Evolutionary conservation across 2,329 filamentous ascomycete species (phyloP).

Genomic region (Beauveria sp.): DNA sequence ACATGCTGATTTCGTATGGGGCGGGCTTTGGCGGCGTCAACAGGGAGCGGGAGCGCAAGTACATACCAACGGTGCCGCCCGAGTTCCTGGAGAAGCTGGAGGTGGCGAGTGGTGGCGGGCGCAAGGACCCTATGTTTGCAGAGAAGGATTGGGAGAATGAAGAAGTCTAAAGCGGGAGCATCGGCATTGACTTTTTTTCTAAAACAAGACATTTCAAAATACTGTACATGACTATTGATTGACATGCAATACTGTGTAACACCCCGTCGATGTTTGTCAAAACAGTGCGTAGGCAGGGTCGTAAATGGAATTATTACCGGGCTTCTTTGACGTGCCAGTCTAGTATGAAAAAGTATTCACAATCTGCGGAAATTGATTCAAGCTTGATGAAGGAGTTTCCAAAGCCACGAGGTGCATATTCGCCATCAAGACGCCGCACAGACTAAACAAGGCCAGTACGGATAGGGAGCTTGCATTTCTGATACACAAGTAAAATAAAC

Average conservation of each 20-base stretch:
- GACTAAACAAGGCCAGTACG: too few relatives aligned
- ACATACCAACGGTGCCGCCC: slow-evolving; percentile 88
- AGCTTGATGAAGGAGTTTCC: too few relatives aligned
- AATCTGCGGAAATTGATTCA: too few relatives aligned
- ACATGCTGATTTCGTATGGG: slow-evolving; percentile 94
- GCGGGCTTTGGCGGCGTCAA: slow-evolving; percentile 92
- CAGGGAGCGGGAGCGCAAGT: slow-evolving; percentile 84
- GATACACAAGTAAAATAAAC: too few relatives aligned
- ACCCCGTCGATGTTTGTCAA: too few relatives aligned
- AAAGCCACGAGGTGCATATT: too few relatives aligned
- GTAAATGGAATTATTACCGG: too few relatives aligned
- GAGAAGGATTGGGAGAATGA: slow-evolving; percentile 63
- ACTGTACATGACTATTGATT: neutral
- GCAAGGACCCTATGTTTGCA: slow-evolving; percentile 49
- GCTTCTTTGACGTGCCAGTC: too few relatives aligned
- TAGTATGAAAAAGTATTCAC: too few relatives aligned
- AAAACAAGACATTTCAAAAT: neutral
- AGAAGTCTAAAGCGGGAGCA: slow-evolving; percentile 35
- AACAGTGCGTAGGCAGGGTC: too few relatives aligned
- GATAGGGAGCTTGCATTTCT: too few relatives aligned
- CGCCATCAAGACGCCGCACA: too few relatives aligned
- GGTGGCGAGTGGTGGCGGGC: slow-evolving; percentile 35
- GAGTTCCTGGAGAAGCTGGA: slow-evolving; percentile 90
- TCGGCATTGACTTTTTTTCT: neutral
- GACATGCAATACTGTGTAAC: neutral